These are phyloP conservation scores for Blumeria hordei DNA, from an alignment of 2,329 filamentous ascomycete species.

Conservation along the genomic window DNA sequence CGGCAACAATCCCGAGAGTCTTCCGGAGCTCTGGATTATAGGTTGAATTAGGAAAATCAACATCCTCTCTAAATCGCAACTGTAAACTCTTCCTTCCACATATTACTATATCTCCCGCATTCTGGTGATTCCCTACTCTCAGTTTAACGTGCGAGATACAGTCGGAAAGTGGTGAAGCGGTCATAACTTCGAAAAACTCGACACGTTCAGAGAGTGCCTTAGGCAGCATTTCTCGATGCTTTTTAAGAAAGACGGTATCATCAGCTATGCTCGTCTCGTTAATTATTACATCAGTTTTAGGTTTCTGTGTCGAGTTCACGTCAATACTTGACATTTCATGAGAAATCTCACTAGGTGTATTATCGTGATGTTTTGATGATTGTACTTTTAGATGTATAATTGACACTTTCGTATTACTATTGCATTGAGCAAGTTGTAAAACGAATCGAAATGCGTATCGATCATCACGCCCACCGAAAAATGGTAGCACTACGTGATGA, in stretches of 20 bases:
- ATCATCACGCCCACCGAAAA: no score
- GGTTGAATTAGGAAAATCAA: no score
- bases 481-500: no score
- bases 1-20: no score
- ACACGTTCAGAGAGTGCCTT: conserved; percentile 26
- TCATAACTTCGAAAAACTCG: conserved; percentile 27
- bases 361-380: no score
- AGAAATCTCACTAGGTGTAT: no score
- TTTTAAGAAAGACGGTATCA: conserved; percentile 27
- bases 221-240: conserved; percentile 30
- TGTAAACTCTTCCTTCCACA: conserved; percentile 22
- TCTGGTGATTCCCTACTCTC: conserved; percentile 35
- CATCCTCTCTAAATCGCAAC: no score
- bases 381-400: no score
- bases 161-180: conserved; percentile 18
- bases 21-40: no score
- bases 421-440: no score
- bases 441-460: no score
- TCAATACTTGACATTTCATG: conserved; percentile 22
- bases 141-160: conserved; percentile 26
- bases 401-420: no score
- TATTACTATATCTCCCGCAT: conserved; percentile 47
- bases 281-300: conserved; percentile 3
- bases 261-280: conserved; percentile 8
- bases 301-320: conserved; percentile 7